Evolutionary conservation across 2,329 filamentous ascomycete species (phyloP), one percentile per base, ranked within the genome.

Genomic region (Colletotrichum plurivorum): DNA sequence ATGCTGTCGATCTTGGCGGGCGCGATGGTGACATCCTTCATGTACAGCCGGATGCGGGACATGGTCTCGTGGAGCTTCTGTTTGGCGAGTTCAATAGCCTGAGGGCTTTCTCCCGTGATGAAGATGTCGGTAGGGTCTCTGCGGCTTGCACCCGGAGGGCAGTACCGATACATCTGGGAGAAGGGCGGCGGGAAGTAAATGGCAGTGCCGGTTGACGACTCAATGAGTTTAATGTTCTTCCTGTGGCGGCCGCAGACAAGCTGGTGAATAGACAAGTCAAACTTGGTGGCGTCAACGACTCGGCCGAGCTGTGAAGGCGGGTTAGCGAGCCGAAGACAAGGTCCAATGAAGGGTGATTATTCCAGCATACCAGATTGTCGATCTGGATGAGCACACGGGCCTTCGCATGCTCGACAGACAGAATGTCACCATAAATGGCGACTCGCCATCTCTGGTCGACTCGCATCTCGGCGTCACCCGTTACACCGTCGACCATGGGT

Each of bases 181-280:
- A 98, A 98, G 1, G 95, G 93, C 8, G 95, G 94, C 31, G 96
- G 96, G 78, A 99, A 98, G 83, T 99, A 99, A 75, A 99, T 98
- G 72, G 96, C 95, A 9, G 96, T 98, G 75, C 95, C 94, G 15
- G 96, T 98, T 31, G 93, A 90, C 15, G 96, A 97, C 81, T 99
- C 96, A 76, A 99, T 98, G 75, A 96, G 85, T 84, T 98, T 98
- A 84, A 99, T 97, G 79, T 98, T 98, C 85, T 97, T 97, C 74
- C 96, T 90, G 74, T 95, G 95, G 56, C 96, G 93, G 56, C 96
- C 96, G 79, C 95, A 98, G 57, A 98, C 91, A 63, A 98, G 87
- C 67, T 94, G 96, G 79, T 99, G 96, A 78, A 97, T 88, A 27
- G 94, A 93, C 57, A 95, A 84, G 74, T 98, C 95, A 68, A 97